phyloP scores from a whole-genome alignment of 177 flowering plant genomes.

The Vitis hybrid region DNA sequence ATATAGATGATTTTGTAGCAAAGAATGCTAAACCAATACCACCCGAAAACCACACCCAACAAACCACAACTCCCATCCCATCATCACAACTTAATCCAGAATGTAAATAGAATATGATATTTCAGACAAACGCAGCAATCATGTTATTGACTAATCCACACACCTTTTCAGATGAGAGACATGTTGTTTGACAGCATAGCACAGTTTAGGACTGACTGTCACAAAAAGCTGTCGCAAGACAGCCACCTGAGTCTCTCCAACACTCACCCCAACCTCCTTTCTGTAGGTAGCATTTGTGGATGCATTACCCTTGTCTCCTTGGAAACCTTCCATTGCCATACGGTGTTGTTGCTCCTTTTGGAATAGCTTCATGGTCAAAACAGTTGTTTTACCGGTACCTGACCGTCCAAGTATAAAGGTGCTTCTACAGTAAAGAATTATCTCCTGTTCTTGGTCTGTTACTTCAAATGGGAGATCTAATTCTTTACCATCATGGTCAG shows the following conservation, averaged over 20 bases:
- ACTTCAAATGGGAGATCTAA: conserved; percentile 85
- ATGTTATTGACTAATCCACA: not conserved
- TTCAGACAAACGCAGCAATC: not conserved
- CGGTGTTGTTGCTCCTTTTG: conserved; percentile 36
- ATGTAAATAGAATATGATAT: not conserved
- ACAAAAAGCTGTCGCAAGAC: conserved; percentile 67
- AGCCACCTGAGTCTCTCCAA: conserved; percentile 7
- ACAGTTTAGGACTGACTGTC: conserved; percentile 73
- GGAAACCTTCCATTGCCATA: conserved; percentile 34
- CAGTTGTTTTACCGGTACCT: conserved; percentile 87
- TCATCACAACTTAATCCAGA: not conserved
- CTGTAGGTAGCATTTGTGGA: not conserved
- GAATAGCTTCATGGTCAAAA: conserved; percentile 66
- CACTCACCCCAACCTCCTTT: conserved; percentile 1
- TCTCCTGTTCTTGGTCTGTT: conserved; percentile 62
- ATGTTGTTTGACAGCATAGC: conserved; percentile 57
- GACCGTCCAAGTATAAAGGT: conserved; percentile 77
- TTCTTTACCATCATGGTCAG: conserved; percentile 55
- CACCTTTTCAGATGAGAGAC: conserved; percentile 61
- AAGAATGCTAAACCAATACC: too few relatives aligned
- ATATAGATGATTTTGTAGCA: too few relatives aligned
- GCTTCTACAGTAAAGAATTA: conserved; percentile 48
- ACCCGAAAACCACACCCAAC: too few relatives aligned
- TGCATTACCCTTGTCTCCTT: not conserved
- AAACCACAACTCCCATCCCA: not conserved